Base-by-base conservation (phyloP, 2,329 filamentous ascomycete genomes). In the Claviceps humidiphila region DNA sequence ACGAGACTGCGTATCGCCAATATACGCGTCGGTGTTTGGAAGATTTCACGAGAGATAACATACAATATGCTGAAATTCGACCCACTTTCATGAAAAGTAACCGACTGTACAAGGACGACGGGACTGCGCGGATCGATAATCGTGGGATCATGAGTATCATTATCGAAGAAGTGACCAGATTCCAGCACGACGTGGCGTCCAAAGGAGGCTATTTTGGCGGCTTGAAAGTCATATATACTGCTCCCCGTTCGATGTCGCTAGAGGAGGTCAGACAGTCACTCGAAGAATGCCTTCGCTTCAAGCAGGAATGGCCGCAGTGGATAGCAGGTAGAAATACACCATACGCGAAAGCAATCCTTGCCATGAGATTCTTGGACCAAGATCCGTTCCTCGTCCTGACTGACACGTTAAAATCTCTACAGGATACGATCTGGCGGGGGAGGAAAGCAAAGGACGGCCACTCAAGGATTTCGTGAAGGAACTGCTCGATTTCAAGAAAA, bases 181-280 rank as follows among this genome's bases (percentile, higher is more conserved):
- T 82, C 40, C 64, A 72, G 54, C 55, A 52, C 0, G 54, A 70
- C 2, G 61, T 62, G 24, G 57, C 64, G 0, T 30, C 47, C 8
- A 37, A 56, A 26, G 57, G 57, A 13, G 53, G 68, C 16, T 71
- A 72, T 50, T 83, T 86, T 58, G 77, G 77, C 17, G 82, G 82
- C 0, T 69, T 87, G 56, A 86, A 85, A 64, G 77, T 87, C 55
- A 84, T 87, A 39, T 87, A 86, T 63, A 85, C 83, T 64, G 82
- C 81, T 1, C 83, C 83, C 0, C 71, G 83, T 5, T 81, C 78
- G 0, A 83, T 85, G 48, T 58, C 67, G 0, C 70, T 67, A 3
- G 50, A 62, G 0, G 60, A 69, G 48, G 78, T 86, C 53, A 61
- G 68, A 47, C 59, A 58, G 1, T 76, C 82, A 2, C 72, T 87